A percentile compares a stretch with the other conserved stretches of the same genome.
Evolutionary conservation across 192 early-diverging fungal genomes (phyloP).

Genomic region (Physocladia obscura): DNA sequence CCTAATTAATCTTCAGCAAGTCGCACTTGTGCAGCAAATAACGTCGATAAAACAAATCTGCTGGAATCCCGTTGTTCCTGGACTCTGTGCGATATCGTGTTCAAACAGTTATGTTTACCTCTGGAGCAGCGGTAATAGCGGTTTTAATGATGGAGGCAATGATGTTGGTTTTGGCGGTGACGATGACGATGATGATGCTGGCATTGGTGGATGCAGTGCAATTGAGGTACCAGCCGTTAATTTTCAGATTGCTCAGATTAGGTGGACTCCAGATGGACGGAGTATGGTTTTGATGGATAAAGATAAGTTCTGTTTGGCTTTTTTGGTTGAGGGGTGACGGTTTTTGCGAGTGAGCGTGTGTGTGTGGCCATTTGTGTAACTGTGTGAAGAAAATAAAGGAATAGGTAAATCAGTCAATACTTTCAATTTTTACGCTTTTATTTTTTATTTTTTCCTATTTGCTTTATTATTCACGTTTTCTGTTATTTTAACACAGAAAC

Average conservation of each 20-base stretch:
- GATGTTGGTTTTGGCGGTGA: background rate
- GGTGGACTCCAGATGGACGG: conserved; percentile 74
- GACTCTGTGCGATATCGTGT: conserved; percentile 60
- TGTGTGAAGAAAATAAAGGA: no score
- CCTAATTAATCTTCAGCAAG: conserved; percentile 39
- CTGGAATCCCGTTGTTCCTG: conserved; percentile 70
- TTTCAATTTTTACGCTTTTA: no score
- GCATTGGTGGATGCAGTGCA: conserved; percentile 44
- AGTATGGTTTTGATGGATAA: conserved; percentile 69
- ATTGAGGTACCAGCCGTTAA: conserved; percentile 59
- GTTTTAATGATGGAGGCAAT: background rate
- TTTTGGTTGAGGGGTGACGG: conserved; percentile 41
- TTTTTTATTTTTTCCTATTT: no score
- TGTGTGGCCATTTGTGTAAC: no score
- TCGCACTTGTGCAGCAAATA: conserved; percentile 61
- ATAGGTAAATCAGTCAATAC: no score
- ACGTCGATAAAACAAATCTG: conserved; percentile 51
- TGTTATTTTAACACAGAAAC: no score
- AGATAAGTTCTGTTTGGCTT: conserved; percentile 70
- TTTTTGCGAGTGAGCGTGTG: no score
- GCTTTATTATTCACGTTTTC: no score
- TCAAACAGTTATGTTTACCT: conserved; percentile 62
- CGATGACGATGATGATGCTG: no score
- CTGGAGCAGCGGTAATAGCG: conserved; percentile 45
- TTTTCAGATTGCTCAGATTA: conserved; percentile 59